These are phyloP conservation scores for Lactarius quietus DNA, from an alignment of 768 basidiomycete genomes.

Conservation along the genomic window DNA sequence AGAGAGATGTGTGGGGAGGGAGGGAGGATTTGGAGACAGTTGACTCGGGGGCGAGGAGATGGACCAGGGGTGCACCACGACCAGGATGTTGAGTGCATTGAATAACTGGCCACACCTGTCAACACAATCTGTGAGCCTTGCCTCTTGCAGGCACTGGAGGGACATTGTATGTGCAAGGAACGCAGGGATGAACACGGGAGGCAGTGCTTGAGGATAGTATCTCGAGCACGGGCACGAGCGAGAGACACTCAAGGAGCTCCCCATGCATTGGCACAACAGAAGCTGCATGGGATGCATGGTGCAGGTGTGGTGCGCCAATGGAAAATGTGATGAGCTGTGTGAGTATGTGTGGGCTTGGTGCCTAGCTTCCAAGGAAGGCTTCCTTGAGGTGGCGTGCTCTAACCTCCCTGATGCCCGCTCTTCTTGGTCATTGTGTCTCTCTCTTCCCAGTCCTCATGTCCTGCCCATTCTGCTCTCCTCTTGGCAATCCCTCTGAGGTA, in stretches of 20 bases:
- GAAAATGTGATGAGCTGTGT: background rate
- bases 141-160: background rate
- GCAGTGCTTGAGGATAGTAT: slow-evolving; percentile 8
- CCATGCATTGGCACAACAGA: background rate
- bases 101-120: slow-evolving; percentile 15
- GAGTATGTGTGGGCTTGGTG: background rate
- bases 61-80: slow-evolving; percentile 16
- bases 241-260: slow-evolving; percentile 11
- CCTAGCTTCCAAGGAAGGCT: slow-evolving; percentile 8
- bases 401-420: too few species aligned
- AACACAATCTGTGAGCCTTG: slow-evolving; percentile 7
- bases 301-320: slow-evolving; percentile 6
- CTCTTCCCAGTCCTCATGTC: too few species aligned
- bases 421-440: too few species aligned
- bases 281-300: background rate
- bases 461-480: too few species aligned
- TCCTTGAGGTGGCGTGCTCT: slow-evolving; percentile 1
- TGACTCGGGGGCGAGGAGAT: slow-evolving; percentile 12
- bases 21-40: slow-evolving; percentile 18
- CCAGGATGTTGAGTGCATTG: slow-evolving; percentile 11
- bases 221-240: slow-evolving; percentile 13
- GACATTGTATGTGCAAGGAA: background rate
- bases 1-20: slow-evolving; percentile 17
- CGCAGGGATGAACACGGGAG: slow-evolving; percentile 4
- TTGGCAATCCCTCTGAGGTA: too few species aligned